These are phyloP conservation scores for Spizellomyces sp. DNA, from an alignment of 192 early-diverging fungal genomes.

Conservation along the genomic window DNA sequence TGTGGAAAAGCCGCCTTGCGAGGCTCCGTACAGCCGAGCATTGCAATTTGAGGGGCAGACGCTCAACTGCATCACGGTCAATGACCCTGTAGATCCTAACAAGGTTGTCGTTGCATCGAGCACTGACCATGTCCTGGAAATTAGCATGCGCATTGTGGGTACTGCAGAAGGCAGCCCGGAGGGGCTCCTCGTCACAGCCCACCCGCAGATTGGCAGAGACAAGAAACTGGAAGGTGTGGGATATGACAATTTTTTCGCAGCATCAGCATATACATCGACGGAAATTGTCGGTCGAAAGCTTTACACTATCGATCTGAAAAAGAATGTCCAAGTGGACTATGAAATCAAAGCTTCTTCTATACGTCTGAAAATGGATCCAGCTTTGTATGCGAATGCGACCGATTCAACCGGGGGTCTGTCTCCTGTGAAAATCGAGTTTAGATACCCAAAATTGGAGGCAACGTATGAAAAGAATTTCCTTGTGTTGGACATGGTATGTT, in stretches of 20 bases:
- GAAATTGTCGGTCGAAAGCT: constrained; percentile 46
- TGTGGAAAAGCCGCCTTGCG: constrained; percentile 17
- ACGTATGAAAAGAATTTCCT: constrained; percentile 49
- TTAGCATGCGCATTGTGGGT: constrained; percentile 26
- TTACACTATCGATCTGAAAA: constrained; percentile 32
- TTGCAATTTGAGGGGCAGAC: constrained; percentile 27
- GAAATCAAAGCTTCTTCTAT: constrained; percentile 42
- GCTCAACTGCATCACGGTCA: constrained; percentile 41
- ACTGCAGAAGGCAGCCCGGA: constrained; percentile 20
- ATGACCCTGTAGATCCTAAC: constrained; percentile 32
- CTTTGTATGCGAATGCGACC: neutral
- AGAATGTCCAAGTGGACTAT: constrained; percentile 29
- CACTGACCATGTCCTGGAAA: constrained; percentile 33
- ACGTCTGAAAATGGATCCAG: constrained; percentile 31
- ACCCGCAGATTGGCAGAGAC: constrained; percentile 28
- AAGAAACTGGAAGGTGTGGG: constrained; percentile 4
- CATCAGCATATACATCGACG: constrained; percentile 29
- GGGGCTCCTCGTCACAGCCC: constrained; percentile 31
- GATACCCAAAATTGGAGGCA: constrained; percentile 46
- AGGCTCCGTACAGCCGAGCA: constrained; percentile 10
- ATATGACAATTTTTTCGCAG: constrained; percentile 47
- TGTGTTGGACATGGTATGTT: constrained; percentile 47
- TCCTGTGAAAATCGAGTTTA: constrained; percentile 36
- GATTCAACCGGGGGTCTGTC: neutral
- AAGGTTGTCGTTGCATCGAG: constrained; percentile 23